Conservation (phyloP, 306 rosid species). For the Cucurbita maxima region DNA sequence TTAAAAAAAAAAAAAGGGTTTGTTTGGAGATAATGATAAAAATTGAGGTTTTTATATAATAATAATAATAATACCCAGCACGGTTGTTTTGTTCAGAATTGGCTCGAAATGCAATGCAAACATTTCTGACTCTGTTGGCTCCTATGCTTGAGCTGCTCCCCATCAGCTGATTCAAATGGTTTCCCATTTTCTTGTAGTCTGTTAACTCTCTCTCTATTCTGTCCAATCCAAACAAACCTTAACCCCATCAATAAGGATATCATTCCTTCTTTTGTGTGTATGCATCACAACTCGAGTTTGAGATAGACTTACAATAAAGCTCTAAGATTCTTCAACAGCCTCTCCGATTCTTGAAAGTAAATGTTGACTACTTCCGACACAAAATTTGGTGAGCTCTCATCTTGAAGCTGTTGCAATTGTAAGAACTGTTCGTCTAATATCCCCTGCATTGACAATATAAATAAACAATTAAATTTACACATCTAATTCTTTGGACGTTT, state of each 20-base stretch:
- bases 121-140: constrained; percentile 73
- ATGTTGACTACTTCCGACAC: constrained; percentile 86
- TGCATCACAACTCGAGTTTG: not conserved
- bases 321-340: constrained; percentile 65
- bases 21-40: not conserved
- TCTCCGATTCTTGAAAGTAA: constrained; percentile 84
- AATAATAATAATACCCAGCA: constrained; percentile 29
- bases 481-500: too few species aligned
- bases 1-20: not conserved
- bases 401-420: constrained; percentile 91
- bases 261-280: not conserved
- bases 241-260: not conserved
- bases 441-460: constrained; percentile 24
- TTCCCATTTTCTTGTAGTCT: constrained; percentile 75
- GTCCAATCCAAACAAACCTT: not conserved
- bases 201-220: constrained; percentile 60
- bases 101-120: constrained; percentile 84
- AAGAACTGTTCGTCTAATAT: constrained; percentile 86
- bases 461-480: too few species aligned
- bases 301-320: constrained; percentile 31
- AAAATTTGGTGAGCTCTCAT: constrained; percentile 80
- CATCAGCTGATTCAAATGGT: constrained; percentile 79
- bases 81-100: constrained; percentile 72
- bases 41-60: not conserved
- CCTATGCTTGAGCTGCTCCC: constrained; percentile 98